Evolutionary conservation across 2,329 filamentous ascomycete genomes (phyloP), one percentile per base, ranked within the genome.

Genomic region (Pseudonectria buxi): DNA sequence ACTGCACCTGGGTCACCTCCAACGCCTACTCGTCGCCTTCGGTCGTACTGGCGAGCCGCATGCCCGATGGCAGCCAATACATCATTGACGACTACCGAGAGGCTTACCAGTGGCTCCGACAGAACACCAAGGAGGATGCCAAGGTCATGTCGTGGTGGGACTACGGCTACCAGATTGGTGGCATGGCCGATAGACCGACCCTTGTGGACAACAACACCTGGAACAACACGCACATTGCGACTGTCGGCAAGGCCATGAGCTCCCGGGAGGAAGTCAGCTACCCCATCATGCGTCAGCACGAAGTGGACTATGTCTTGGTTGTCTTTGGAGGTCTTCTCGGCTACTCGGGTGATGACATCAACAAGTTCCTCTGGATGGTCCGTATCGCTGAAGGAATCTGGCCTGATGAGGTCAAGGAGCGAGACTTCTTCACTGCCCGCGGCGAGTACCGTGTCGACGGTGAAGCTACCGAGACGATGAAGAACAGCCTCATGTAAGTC

Each of bases 121-220:
- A 98, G 65, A 98, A 98, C 71, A 98, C 94, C 9, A 75, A 83
- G 41, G 77, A 90, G 49, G 86, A 95, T 53, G 89, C 94, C 57
- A 98, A 96, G 75, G 84, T 98, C 59, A 96, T 96, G 90, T 92
- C 89, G 2, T 98, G 92, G 92, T 98, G 92, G 92, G 92, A 98
- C 61, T 98, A 98, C 56, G 92, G 92, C 47, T 98, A 98, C 69
- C 92, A 98, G 68, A 98, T 98, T 63, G 92, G 92, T 68, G 92
- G 92, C 49, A 98, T 98, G 92, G 92, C 92, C 32, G 92, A 98
- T 62, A 79, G 92, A 36, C 92, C 92, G 24, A 98, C 92, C 1
- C 74, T 98, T 24, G 92, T 98, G 24, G 92, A 98, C 71, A 98
- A 98, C 73, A 98, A 98, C 69, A 98, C 92, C 3, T 98, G 92